Evolutionary conservation across 2,329 filamentous ascomycete genomes (phyloP).

Genomic region (Mycosphaerelloides madeirae): DNA sequence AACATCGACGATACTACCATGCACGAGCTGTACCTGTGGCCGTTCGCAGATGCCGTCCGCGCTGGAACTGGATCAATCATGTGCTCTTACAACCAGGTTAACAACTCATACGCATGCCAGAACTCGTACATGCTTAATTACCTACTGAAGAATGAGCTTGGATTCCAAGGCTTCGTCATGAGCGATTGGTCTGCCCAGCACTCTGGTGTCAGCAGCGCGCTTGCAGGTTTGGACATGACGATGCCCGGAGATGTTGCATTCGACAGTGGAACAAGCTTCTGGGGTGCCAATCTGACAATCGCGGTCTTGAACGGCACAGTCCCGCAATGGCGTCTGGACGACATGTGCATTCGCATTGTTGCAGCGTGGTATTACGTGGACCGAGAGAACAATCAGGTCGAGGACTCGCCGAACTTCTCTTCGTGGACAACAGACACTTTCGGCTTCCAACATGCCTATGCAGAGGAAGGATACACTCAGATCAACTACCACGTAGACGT

Average conservation of each 20-base stretch:
- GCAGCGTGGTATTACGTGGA: slow-evolving; percentile 61
- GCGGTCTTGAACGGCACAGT: slow-evolving; percentile 86
- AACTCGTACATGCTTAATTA: slow-evolving; percentile 73
- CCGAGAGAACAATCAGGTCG: slow-evolving; percentile 47
- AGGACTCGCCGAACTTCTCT: slow-evolving; percentile 68
- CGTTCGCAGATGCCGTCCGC: slow-evolving; percentile 48
- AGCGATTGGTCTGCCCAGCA: slow-evolving; percentile 68
- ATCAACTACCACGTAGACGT: slow-evolving; percentile 81
- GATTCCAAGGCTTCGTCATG: slow-evolving; percentile 72
- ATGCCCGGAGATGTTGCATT: slow-evolving; percentile 83
- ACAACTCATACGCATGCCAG: slow-evolving; percentile 70
- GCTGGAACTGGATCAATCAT: slow-evolving; percentile 49
- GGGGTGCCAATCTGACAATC: slow-evolving; percentile 76
- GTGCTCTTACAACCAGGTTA: slow-evolving; percentile 70
- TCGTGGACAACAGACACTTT: slow-evolving; percentile 79
- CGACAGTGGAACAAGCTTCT: slow-evolving; percentile 49
- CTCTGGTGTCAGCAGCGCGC: slow-evolving; percentile 59
- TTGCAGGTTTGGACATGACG: slow-evolving; percentile 64
- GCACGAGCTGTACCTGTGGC: slow-evolving; percentile 38
- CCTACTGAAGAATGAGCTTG: slow-evolving; percentile 71
- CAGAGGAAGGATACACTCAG: slow-evolving; percentile 57
- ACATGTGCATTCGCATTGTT: slow-evolving; percentile 83
- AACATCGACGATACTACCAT: slow-evolving; percentile 62
- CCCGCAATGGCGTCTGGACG: slow-evolving; percentile 78
- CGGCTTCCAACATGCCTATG: slow-evolving; percentile 62